Evolutionary conservation across 139 green algal genomes (phyloP).

Genomic region (Micractinium sp.): DNA sequence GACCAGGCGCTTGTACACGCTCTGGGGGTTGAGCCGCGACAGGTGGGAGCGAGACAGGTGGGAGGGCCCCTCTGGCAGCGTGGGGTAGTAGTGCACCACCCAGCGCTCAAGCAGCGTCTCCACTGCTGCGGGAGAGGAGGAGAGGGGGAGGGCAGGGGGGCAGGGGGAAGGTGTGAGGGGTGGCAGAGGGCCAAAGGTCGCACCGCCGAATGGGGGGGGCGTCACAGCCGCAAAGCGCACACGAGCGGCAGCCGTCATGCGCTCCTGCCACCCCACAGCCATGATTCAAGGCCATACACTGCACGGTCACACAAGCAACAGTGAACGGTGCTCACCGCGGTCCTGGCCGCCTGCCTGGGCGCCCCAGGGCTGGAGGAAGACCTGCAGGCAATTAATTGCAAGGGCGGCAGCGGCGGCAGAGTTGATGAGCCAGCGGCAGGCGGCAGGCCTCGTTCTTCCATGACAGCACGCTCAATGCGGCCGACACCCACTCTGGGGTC

Average conservation of each 20-base stretch:
- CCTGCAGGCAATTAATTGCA: constrained; percentile 27
- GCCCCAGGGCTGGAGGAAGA: constrained; percentile 52
- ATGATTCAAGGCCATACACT: too few relatives aligned
- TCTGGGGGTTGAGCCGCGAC: constrained; percentile 46
- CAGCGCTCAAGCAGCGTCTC: constrained; percentile 72
- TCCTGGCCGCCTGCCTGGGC: neutral
- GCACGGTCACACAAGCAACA: neutral
- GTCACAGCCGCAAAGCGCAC: neutral
- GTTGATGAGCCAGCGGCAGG: neutral
- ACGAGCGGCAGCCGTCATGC: neutral
- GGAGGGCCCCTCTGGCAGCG: constrained; percentile 16
- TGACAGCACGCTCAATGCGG: neutral
- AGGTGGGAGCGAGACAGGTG: constrained; percentile 41
- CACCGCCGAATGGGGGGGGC: neutral
- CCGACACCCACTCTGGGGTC: neutral
- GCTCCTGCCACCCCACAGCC: too few relatives aligned
- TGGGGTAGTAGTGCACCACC: constrained; percentile 54
- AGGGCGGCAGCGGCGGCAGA: neutral
- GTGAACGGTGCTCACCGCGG: neutral
- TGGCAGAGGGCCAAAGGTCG: neutral
- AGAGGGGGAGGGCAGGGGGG: neutral
- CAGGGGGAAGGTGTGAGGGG: neutral
- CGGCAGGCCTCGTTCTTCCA: neutral
- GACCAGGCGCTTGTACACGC: constrained; percentile 67
- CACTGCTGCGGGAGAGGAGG: constrained; percentile 1